These are phyloP conservation scores for Wallacemonas sp. DNA, from an alignment of 208 protist species.

Conservation along the genomic window DNA sequence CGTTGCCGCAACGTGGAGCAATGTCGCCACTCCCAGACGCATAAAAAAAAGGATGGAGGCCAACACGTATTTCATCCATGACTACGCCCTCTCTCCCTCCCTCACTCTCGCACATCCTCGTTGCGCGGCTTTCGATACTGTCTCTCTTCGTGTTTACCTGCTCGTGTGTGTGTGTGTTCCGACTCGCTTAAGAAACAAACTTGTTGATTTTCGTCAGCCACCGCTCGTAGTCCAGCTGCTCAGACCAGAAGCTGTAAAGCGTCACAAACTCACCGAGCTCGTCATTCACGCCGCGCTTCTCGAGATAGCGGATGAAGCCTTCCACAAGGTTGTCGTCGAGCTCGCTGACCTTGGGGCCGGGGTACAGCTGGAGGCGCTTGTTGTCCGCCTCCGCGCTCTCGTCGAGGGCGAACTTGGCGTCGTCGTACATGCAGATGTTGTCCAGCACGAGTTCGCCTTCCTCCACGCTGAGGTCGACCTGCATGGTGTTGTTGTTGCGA, in stretches of 20 bases:
- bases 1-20: too few species aligned
- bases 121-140: too few species aligned
- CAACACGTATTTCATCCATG: too few species aligned
- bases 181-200: slow-evolving; percentile 61
- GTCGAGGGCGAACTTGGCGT: slow-evolving; percentile 59
- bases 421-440: slow-evolving; percentile 62
- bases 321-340: slow-evolving; percentile 78
- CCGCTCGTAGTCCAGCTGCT: slow-evolving; percentile 91
- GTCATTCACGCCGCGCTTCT: slow-evolving; percentile 81
- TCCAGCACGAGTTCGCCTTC: slow-evolving; percentile 85
- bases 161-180: slow-evolving; percentile 14
- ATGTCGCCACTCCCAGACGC: too few species aligned
- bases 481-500: slow-evolving; percentile 49
- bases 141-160: slow-evolving; percentile 8
- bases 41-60: too few species aligned
- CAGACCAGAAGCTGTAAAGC: slow-evolving; percentile 80
- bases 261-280: slow-evolving; percentile 78
- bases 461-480: slow-evolving; percentile 69
- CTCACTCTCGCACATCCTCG: background rate
- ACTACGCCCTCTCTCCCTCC: too few species aligned
- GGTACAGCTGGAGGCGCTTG: slow-evolving; percentile 63
- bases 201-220: slow-evolving; percentile 80
- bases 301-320: slow-evolving; percentile 74
- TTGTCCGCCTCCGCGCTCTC: slow-evolving; percentile 44
- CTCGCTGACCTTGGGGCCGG: slow-evolving; percentile 69